Evolutionary conservation across 2,329 filamentous ascomycete species (phyloP).

Genomic region (Thielaviopsis punctulata): DNA sequence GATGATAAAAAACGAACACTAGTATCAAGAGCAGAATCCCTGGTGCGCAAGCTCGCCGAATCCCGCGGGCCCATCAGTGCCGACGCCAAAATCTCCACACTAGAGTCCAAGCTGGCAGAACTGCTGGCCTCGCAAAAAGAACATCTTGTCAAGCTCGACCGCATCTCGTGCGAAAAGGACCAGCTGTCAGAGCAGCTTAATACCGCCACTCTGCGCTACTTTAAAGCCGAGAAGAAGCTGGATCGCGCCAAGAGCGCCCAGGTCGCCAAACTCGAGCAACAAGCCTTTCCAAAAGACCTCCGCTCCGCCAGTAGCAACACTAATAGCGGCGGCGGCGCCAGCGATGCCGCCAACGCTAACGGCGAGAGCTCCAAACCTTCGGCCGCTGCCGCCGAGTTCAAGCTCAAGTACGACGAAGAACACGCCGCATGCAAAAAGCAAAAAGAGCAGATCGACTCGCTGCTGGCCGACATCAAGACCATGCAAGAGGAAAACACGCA

Average conservation of each 20-base stretch:
- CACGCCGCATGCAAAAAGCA: constrained; percentile 62
- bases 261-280: constrained; percentile 80
- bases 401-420: constrained; percentile 62
- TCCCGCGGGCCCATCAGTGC: constrained; percentile 33
- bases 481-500: constrained; percentile 52
- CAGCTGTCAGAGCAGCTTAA: constrained; percentile 75
- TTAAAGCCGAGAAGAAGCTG: constrained; percentile 88
- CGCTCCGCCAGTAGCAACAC: constrained; percentile 24
- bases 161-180: constrained; percentile 61
- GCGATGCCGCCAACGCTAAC: constrained; percentile 14
- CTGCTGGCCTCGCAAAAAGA: constrained; percentile 72
- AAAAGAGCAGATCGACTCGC: constrained; percentile 69
- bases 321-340: constrained; percentile 30
- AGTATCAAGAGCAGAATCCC: constrained; percentile 50
- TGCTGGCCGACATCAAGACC: constrained; percentile 59
- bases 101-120: constrained; percentile 59
- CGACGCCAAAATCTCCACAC: constrained; percentile 45
- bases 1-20: constrained; percentile 60
- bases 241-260: constrained; percentile 79
- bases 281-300: constrained; percentile 56
- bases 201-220: constrained; percentile 73
- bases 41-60: constrained; percentile 42
- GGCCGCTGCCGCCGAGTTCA: constrained; percentile 45
- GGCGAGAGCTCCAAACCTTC: constrained; percentile 28
- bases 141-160: constrained; percentile 58